phyloP scores from a whole-genome alignment of 2,329 filamentous ascomycete genomes.

The Cladosporium sp. region DNA sequence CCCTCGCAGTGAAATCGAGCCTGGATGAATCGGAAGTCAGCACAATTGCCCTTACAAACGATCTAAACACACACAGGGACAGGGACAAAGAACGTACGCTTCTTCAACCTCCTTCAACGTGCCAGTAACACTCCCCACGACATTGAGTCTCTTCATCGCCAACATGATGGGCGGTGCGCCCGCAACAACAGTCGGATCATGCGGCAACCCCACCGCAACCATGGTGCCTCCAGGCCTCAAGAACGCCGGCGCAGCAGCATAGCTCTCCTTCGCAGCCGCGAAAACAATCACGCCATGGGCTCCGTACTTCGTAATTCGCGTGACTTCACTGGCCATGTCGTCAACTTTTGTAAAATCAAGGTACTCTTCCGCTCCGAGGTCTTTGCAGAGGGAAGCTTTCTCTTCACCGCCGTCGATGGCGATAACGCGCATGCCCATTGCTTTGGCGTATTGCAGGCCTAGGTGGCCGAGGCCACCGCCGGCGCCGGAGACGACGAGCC shows the following conservation, averaged over 20 bases:
- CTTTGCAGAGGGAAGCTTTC: constrained; percentile 35
- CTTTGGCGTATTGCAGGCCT: constrained; percentile 31
- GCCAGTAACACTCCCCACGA: constrained; percentile 41
- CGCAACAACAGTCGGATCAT: constrained; percentile 31
- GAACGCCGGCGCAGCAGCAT: constrained; percentile 31
- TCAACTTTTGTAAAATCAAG: constrained; percentile 34
- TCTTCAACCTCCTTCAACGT: constrained; percentile 32
- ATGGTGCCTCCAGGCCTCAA: constrained; percentile 35
- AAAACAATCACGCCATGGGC: constrained; percentile 37
- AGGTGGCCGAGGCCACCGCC: constrained; percentile 32
- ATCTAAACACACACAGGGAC: not conserved
- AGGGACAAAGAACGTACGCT: constrained; percentile 12
- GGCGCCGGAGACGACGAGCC: constrained; percentile 36
- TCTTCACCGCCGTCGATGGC: constrained; percentile 36
- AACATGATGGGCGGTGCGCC: constrained; percentile 37
- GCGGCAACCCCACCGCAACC: constrained; percentile 36
- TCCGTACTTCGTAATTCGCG: constrained; percentile 34
- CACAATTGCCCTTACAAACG: not conserved
- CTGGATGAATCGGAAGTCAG: not conserved
- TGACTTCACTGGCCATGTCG: constrained; percentile 34
- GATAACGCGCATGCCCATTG: constrained; percentile 36
- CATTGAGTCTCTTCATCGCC: constrained; percentile 38
- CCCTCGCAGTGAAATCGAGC: constrained; percentile 39
- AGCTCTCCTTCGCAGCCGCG: constrained; percentile 35
- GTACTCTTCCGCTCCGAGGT: constrained; percentile 36